Base-by-base conservation (phyloP, 2,329 filamentous ascomycete species). In the Ceratocystis lukuohia region DNA sequence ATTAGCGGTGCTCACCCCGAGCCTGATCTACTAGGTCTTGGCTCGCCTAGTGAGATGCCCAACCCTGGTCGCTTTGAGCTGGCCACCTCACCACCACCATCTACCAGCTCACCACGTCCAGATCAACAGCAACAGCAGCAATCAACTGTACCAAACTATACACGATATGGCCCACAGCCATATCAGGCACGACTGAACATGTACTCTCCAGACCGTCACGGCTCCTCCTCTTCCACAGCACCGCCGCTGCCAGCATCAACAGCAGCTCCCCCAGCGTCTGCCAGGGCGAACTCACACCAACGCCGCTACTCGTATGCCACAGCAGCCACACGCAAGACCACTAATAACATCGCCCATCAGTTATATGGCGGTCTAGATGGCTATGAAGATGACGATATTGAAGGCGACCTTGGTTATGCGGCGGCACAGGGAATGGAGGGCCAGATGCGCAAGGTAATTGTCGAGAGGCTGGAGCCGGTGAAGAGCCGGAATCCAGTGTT, bases 401-500 rank as follows among this genome's bases (percentile, higher is more conserved):
- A 96, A 72, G 94, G 94, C 0, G 94, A 99, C 75, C 78, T 99
- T 33, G 94, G 94, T 8, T 99, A 96, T 76, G 91, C 92, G 10
- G 93, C 92, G 0, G 94, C 94, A 0, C 90, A 93, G 74, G 94
- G 91, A 30, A 91, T 96, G 84, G 94, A 97, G 76, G 89, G 89
- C 12, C 89, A 91, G 72, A 86, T 88, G 74, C 84, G 92, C 71
- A 96, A 94, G 76, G 94, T 99, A 61, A 97, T 99, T 79, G 92
- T 99, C 61, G 94, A 99, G 80, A 82, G 94, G 69, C 78, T 99
- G 67, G 94, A 99, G 79, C 89, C 93, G 68, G 94, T 99, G 69
- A 97, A 97, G 81, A 90, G 87, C 73, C 88, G 88, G 74, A 95
- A 96, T 74, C 94, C 94, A 1, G 91, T 99, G 41, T 99, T 99